Evolutionary conservation across 441 rosid species (phyloP).

Genomic region (Mallotus repandus): DNA sequence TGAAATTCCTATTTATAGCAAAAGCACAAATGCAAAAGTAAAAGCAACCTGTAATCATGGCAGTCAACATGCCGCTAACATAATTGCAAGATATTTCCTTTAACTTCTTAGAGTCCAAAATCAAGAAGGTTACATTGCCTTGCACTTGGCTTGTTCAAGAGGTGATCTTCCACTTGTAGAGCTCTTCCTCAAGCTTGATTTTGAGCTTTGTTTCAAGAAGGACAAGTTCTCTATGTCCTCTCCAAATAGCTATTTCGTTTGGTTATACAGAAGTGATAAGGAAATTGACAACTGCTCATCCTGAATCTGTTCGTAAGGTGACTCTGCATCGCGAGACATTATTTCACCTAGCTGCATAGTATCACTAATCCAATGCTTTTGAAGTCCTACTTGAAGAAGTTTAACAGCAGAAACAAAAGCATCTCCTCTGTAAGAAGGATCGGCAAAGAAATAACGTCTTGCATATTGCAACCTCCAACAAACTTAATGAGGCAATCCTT

Average conservation of each 20-base stretch:
- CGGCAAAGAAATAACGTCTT: slow-evolving; percentile 14
- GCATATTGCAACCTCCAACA: slow-evolving; percentile 12
- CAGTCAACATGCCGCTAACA: background rate
- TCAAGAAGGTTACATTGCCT: slow-evolving; percentile 1
- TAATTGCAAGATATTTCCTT: background rate
- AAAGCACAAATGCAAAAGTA: too few species aligned
- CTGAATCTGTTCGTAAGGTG: background rate
- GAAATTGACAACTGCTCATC: slow-evolving; percentile 4
- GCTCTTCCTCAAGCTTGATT: background rate
- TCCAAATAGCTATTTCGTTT: background rate
- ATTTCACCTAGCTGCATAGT: slow-evolving; percentile 12
- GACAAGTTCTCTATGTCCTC: slow-evolving; percentile 8
- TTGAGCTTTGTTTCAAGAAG: background rate
- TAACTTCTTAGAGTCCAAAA: background rate
- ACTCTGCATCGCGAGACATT: slow-evolving; percentile 11
- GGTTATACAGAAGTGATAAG: background rate
- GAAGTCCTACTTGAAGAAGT: slow-evolving; percentile 6
- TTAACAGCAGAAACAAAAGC: background rate
- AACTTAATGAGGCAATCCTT: slow-evolving; percentile 3
- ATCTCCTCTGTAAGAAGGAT: slow-evolving; percentile 11
- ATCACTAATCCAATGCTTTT: background rate
- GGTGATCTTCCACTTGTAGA: background rate
- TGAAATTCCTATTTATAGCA: too few species aligned
- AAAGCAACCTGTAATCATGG: slow-evolving; percentile 6
- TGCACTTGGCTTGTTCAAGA: slow-evolving; percentile 15